phyloP scores from a whole-genome alignment of 31 red algal species.

The Endocladia muricata region DNA sequence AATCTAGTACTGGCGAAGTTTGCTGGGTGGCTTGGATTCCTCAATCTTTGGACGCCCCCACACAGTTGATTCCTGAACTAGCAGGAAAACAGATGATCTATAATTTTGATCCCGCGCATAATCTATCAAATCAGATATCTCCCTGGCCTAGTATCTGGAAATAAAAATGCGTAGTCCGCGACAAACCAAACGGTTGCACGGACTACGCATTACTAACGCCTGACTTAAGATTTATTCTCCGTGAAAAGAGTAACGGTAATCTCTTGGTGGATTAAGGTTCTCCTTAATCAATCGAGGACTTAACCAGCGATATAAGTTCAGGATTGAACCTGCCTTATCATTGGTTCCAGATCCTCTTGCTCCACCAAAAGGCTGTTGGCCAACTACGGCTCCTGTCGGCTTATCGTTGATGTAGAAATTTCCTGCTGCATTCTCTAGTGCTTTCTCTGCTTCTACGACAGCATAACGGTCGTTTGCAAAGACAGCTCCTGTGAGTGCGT shows the following conservation, averaged over 20 bases:
- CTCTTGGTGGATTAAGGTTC: constrained; percentile 2
- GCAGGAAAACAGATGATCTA: no score
- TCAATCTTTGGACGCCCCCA: no score
- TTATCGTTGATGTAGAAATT: constrained; percentile 89
- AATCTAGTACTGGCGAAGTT: no score
- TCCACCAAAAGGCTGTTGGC: constrained; percentile 81
- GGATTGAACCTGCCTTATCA: constrained; percentile 62
- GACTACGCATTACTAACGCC: no score
- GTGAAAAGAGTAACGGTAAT: neutral
- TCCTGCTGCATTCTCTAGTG: constrained; percentile 54
- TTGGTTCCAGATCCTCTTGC: constrained; percentile 62
- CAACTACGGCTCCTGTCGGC: constrained; percentile 67
- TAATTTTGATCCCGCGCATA: no score
- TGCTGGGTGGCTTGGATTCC: no score
- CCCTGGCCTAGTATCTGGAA: no score
- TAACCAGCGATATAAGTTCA: constrained; percentile 59
- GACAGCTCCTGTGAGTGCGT: constrained; percentile 66
- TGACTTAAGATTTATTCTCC: no score
- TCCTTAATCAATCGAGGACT: constrained; percentile 56
- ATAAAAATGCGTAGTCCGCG: no score
- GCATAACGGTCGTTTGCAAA: constrained; percentile 63
- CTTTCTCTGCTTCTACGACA: constrained; percentile 4
- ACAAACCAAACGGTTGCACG: no score
- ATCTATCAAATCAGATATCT: no score
- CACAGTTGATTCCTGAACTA: no score